Evolutionary conservation across 768 basidiomycete species (phyloP), one percentile per base, ranked within the genome.

Genomic region (Pisolithus microcarpus): DNA sequence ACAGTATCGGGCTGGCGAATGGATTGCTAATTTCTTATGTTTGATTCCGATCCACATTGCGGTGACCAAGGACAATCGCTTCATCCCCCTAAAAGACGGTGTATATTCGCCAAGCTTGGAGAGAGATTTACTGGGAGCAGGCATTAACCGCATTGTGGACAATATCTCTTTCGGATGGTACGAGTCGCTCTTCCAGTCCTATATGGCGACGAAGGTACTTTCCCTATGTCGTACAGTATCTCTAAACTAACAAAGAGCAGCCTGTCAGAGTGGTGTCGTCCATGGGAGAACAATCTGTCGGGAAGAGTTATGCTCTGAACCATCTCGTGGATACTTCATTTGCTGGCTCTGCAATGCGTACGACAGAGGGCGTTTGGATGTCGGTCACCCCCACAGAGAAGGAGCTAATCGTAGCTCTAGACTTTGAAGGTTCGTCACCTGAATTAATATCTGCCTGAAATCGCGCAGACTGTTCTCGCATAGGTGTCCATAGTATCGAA

Each of bases 241-340:
- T n/a, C 8, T 19, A 9, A 4, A 38, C 46, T 56, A 2, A 56
- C 21, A 34, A 23, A 13, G n/a, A 28, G 51, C 31, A 80, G 75
- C 77, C 77, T 16, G 79, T 81, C 7, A 76, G 73, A 55, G 79
- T 81, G 4, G 78, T 80, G 1, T 79, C 79, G 0, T 81, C 79
- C 0, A 81, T 81, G 79, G 79, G 78, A 3, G 78, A 79, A 61
- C 79, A 80, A 58, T 79, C 77, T 0, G 78, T 80, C 9, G 79
- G 78, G 2, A 80, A 80, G 55, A 75, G 73, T 34, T 81, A 71
- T 50, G 62, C 73, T 2, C 57, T 80, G 30, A 80, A 80, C 50
- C 79, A 80, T 54, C 62, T 81, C 16, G 71, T 71, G 1, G 79
- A 80, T 52, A 77, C 78, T 0, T 80, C 79, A 3, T 81, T 81